phyloP scores from a whole-genome alignment of 768 basidiomycete species.

The Thelephora aurantiotincta region DNA sequence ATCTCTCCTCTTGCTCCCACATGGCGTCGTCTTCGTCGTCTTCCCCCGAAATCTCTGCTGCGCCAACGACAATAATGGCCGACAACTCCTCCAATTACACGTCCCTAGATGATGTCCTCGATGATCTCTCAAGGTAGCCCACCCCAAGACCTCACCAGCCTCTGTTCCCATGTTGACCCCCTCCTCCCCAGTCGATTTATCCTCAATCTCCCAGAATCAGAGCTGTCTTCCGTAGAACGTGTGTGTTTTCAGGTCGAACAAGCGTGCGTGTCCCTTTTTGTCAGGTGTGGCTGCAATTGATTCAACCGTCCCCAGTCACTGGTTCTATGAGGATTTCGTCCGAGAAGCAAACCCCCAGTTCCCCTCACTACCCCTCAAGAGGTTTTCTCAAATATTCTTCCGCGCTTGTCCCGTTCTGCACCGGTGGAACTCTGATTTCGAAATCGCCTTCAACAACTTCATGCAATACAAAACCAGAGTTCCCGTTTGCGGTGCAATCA shows the following conservation, averaged over 20 bases:
- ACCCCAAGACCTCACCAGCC: conserved; percentile 3
- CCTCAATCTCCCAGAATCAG: conserved; percentile 88
- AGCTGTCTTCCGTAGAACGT: conserved; percentile 81
- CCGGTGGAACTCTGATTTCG: conserved; percentile 75
- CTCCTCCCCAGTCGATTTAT: conserved; percentile 66
- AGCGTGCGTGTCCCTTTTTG: conserved; percentile 39
- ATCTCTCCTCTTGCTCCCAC: conserved; percentile 13
- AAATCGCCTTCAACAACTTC: conserved; percentile 77
- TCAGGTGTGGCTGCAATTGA: conserved; percentile 4
- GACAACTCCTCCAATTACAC: conserved; percentile 43
- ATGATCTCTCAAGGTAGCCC: conserved; percentile 74
- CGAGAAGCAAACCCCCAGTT: conserved; percentile 82
- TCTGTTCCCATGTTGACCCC: conserved; percentile 4
- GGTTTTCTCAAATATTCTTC: conserved; percentile 88
- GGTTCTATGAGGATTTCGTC: conserved; percentile 99
- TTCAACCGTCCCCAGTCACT: conserved; percentile 49
- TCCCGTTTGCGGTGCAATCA: conserved; percentile 94
- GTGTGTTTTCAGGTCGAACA: conserved; percentile 99
- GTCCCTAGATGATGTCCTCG: conserved; percentile 74
- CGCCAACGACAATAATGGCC: conserved; percentile 24
- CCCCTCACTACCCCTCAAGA: conserved; percentile 79
- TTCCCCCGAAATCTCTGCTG: conserved; percentile 54
- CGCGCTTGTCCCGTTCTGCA: conserved; percentile 70
- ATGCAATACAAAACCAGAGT: conserved; percentile 95
- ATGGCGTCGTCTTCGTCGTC: conserved; percentile 74